A percentile compares a stretch with the other conserved stretches of the same genome.
Conservation (phyloP, 2,329 filamentous ascomycete species). For the Albifimbria verrucaria region DNA sequence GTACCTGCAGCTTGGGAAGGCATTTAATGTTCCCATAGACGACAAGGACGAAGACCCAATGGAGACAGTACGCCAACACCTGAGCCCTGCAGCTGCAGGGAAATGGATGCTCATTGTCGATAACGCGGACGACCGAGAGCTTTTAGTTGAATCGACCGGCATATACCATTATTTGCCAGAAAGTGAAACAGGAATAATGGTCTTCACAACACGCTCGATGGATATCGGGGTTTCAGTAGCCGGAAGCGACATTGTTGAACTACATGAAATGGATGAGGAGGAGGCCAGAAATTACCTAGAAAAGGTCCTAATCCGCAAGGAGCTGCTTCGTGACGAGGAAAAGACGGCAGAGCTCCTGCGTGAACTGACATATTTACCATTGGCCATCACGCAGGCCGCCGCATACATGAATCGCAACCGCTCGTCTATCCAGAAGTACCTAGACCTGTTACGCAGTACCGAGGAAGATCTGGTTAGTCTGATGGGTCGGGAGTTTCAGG, state of each 20-base stretch:
- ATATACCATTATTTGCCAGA: slow-evolving; percentile 24
- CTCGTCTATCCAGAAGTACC: slow-evolving; percentile 21
- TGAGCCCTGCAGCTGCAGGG: slow-evolving; percentile 17
- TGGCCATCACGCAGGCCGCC: slow-evolving; percentile 34
- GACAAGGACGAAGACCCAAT: slow-evolving; percentile 51
- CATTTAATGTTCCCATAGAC: slow-evolving; percentile 34
- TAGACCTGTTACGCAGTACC: slow-evolving; percentile 19
- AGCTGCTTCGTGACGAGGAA: slow-evolving; percentile 10
- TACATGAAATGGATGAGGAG: slow-evolving; percentile 23
- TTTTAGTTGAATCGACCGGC: slow-evolving; percentile 15
- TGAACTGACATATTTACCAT: slow-evolving; percentile 34
- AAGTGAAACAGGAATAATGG: slow-evolving; percentile 22
- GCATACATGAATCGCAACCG: slow-evolving; percentile 32
- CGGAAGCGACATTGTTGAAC: slow-evolving; percentile 18
- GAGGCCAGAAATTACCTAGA: slow-evolving; percentile 24
- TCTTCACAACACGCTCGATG: slow-evolving; percentile 31
- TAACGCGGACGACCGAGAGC: slow-evolving; percentile 33
- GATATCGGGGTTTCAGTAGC: slow-evolving; percentile 24
- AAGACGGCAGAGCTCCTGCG: slow-evolving; percentile 19
- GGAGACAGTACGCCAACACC: slow-evolving; percentile 50
- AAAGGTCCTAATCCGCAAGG: slow-evolving; percentile 17
- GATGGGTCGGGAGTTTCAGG: slow-evolving; percentile 28
- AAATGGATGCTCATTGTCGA: slow-evolving; percentile 35
- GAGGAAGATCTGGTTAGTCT: slow-evolving; percentile 25
- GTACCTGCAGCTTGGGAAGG: slow-evolving; percentile 25